These are phyloP conservation scores for Eucalyptus marginata DNA, from an alignment of 345 rosid genomes.

Conservation along the genomic window DNA sequence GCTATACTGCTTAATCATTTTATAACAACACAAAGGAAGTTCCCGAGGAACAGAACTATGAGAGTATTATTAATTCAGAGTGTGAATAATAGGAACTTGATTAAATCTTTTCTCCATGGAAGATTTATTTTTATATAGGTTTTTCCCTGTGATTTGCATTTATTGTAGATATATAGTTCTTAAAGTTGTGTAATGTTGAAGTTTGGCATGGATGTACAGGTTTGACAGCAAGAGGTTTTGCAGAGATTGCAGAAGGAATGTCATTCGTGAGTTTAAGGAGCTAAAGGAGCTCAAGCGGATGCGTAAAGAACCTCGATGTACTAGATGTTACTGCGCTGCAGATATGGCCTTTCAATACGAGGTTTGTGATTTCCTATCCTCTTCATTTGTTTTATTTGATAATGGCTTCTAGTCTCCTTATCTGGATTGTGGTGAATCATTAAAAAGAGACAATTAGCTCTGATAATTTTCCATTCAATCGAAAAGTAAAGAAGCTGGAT, in stretches of 20 bases:
- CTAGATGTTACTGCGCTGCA: constrained; percentile 85
- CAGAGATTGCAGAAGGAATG: constrained; percentile 92
- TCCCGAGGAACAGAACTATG: neutral
- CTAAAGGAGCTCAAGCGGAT: constrained; percentile 89
- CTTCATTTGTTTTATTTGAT: neutral
- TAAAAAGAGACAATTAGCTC: neutral
- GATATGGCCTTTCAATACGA: constrained; percentile 78
- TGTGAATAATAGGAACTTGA: neutral
- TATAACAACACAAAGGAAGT: neutral
- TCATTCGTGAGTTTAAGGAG: constrained; percentile 89
- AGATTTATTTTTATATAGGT: neutral
- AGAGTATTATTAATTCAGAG: neutral
- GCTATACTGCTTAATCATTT: neutral
- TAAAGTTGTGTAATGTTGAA: neutral
- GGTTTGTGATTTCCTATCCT: constrained; percentile 25
- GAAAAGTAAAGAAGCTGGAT: neutral
- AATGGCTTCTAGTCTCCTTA: neutral
- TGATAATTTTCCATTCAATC: neutral
- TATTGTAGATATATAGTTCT: neutral
- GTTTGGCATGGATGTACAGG: constrained; percentile 20
- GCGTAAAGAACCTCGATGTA: constrained; percentile 81
- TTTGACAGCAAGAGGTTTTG: constrained; percentile 97
- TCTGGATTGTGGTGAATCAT: neutral
- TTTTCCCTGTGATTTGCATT: neutral
- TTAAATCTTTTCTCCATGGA: neutral